Base-by-base conservation (phyloP, 805 yeast species). In the Metschnikowia aberdeeniae region DNA sequence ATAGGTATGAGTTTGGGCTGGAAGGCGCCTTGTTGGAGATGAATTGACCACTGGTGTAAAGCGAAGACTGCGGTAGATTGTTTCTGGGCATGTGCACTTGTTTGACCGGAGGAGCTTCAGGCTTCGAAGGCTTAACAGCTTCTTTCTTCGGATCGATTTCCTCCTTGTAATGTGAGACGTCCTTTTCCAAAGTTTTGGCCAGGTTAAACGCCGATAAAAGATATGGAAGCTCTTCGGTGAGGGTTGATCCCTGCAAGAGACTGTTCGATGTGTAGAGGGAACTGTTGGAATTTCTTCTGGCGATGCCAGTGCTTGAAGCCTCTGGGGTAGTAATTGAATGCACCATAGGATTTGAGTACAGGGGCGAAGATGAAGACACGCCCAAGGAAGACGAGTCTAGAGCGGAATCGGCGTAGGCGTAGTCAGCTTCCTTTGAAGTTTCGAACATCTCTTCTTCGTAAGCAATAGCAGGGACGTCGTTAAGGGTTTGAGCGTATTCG, bases 161-260 rank as follows among this genome's bases (percentile, higher is more conserved):
- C n/a, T 43, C 46, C 3, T 44, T 32, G 45, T 34, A 57, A 30
- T 60, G 55, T 19, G 44, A 48, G 10, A 53, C 47, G 11, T 54
- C 87, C 50, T 76, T 76, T 45, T 80, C 84, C 12, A 80, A 63
- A 31, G 72, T 76, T 51, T 73, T 78, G 3, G 84, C 85, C 48
- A 80, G 78, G 58, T 79, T 76, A 56, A 84, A 84, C 13, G 88
- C 89, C 19, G 78, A 70, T 75, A 84, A 68, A 55, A 84, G 62
- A 47, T 75, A 75, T 1, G 92, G 92, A 49, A 84, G 59, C 57
- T 83, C 86, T 40, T 81, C 84, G 1, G 81, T 57, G 12, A 84
- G 65, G 6, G 84, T 76, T 0, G 86, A 74, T 49, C 71, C 72
- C 33, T 72, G 77, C 47, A 73, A 63, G 47, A 66, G 56, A 29